Evolutionary conservation across 306 rosid genomes (phyloP).

Genomic region (Rosa multiflora): DNA sequence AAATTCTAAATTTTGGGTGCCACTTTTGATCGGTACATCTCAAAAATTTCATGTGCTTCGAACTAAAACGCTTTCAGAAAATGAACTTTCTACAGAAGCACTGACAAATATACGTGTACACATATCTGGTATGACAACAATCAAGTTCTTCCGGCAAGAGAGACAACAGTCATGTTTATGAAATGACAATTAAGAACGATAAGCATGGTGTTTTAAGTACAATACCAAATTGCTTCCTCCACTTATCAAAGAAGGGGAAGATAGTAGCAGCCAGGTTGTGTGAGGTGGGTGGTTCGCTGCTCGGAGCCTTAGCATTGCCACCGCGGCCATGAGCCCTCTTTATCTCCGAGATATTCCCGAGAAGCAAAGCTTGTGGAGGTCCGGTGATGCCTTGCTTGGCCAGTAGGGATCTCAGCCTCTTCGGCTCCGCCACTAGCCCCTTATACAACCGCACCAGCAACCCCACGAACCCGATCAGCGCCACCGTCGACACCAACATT

Average conservation of each 20-base stretch:
- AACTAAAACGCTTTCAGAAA: neutral
- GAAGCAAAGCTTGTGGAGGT: constrained; percentile 39
- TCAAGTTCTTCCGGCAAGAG: neutral
- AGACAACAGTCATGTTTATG: neutral
- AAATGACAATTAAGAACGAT: neutral
- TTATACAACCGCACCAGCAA: constrained; percentile 22
- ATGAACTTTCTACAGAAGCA: neutral
- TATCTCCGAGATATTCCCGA: constrained; percentile 43
- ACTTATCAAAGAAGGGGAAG: constrained; percentile 38
- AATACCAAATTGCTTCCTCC: constrained; percentile 42
- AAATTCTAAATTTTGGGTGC: neutral
- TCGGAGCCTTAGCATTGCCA: neutral
- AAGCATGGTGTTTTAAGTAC: neutral
- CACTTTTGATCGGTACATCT: too few relatives aligned
- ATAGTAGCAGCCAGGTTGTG: constrained; percentile 17
- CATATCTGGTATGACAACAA: neutral
- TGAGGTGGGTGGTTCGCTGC: neutral
- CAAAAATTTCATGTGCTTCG: neutral
- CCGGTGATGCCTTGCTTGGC: constrained; percentile 50
- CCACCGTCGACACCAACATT: neutral
- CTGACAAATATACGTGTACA: neutral
- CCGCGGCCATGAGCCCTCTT: constrained; percentile 12
- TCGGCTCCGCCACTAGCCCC: constrained; percentile 31
- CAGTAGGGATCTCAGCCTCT: constrained; percentile 32
- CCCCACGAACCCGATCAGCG: neutral